Percentiles rank a stretch among this genome's conserved stretches.
Conservation (phyloP, 192 early-diverging fungal genomes). For the Rhizoclosmatium globosum region DNA sequence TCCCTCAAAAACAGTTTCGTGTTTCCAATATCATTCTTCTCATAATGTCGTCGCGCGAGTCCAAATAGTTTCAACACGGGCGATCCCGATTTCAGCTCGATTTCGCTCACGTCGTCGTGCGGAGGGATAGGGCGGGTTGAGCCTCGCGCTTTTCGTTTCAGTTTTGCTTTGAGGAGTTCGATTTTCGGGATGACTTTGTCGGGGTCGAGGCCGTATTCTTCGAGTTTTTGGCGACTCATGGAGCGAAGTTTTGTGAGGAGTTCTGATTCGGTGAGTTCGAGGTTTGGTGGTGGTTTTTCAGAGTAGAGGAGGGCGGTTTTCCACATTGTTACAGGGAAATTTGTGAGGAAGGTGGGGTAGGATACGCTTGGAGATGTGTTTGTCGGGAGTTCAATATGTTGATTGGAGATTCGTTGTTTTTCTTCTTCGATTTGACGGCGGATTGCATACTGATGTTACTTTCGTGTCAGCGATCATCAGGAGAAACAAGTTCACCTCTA, state of each 20-base stretch:
- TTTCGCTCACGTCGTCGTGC: slow-evolving; percentile 32
- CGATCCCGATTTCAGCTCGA: slow-evolving; percentile 21
- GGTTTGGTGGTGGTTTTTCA: slow-evolving; percentile 42
- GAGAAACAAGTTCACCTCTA: slow-evolving; percentile 49
- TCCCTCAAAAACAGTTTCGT: slow-evolving; percentile 17
- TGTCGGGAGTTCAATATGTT: slow-evolving; percentile 9
- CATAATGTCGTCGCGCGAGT: slow-evolving; percentile 18
- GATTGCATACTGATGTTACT: slow-evolving; percentile 28
- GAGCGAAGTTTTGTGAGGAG: slow-evolving; percentile 40
- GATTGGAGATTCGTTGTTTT: slow-evolving; percentile 12
- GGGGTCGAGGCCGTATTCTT: slow-evolving; percentile 45
- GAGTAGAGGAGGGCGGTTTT: slow-evolving; percentile 58
- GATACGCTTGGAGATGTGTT: not conserved
- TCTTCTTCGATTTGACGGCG: slow-evolving; percentile 34
- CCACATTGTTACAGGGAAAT: slow-evolving; percentile 61
- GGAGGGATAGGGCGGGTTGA: not conserved
- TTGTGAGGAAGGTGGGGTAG: slow-evolving; percentile 46
- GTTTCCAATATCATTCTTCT: slow-evolving; percentile 10
- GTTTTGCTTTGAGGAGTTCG: slow-evolving; percentile 24
- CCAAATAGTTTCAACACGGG: slow-evolving; percentile 30
- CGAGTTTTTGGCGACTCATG: slow-evolving; percentile 45
- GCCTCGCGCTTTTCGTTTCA: slow-evolving; percentile 5
- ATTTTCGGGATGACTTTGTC: slow-evolving; percentile 37
- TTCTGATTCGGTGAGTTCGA: slow-evolving; percentile 45
- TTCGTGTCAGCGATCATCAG: not conserved